Conservation (phyloP, 2,329 filamentous ascomycete species). For the Sclerotinia nivalis region DNA sequence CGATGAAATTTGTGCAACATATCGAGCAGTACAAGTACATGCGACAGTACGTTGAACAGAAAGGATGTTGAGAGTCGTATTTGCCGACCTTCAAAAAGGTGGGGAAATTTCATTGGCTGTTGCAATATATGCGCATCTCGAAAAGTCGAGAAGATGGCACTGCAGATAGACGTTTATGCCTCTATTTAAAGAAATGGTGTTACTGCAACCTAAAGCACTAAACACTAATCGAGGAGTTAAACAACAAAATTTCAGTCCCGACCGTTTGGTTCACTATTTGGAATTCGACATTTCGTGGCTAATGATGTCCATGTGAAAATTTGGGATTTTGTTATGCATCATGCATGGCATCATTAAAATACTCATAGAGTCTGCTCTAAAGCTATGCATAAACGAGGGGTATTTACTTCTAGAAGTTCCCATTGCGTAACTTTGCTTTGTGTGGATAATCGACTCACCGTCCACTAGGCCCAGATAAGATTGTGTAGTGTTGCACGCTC, state of each 20-base stretch:
- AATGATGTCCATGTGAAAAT: conserved; percentile 6
- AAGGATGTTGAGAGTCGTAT: neutral
- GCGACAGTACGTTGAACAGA: neutral
- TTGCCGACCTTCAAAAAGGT: neutral
- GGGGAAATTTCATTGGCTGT: neutral
- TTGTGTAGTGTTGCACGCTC: conserved; percentile 4
- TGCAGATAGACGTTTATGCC: conserved; percentile 2
- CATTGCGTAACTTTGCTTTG: neutral
- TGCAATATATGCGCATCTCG: neutral
- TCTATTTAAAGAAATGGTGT: neutral
- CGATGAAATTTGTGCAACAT: conserved; percentile 12
- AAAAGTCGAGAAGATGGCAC: neutral
- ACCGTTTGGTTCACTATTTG: conserved; percentile 8
- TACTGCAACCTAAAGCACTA: neutral
- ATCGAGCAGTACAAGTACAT: conserved; percentile 9
- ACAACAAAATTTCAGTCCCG: neutral
- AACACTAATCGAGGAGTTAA: neutral
- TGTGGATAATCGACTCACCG: neutral
- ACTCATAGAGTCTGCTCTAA: neutral
- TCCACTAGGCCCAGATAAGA: neutral
- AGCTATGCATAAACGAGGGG: neutral
- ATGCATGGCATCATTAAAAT: conserved; percentile 17
- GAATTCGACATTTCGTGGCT: conserved; percentile 4
- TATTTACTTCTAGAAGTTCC: conserved; percentile 5
- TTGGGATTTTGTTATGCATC: conserved; percentile 8